Conservation (phyloP, 306 rosid genomes). For the Vachellia collinsii region DNA sequence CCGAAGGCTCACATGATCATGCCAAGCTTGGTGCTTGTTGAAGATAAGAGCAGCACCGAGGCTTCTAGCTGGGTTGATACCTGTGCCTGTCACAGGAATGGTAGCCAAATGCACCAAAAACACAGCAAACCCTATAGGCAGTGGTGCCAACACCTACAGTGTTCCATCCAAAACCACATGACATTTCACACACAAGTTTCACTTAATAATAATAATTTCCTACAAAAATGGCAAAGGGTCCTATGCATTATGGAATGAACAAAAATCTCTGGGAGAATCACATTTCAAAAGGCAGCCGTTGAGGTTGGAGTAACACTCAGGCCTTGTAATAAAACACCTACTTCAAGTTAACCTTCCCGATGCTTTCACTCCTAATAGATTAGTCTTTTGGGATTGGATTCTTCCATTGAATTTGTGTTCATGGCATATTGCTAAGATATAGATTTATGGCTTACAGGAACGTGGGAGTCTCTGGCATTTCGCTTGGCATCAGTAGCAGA, state of each 20-base stretch:
- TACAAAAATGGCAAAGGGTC: too few species aligned
- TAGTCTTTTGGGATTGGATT: too few species aligned
- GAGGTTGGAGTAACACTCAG: too few species aligned
- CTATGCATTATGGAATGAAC: too few species aligned
- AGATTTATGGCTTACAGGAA: slow-evolving; percentile 36
- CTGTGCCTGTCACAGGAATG: slow-evolving; percentile 48
- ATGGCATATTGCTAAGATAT: too few species aligned
- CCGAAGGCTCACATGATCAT: slow-evolving; percentile 39
- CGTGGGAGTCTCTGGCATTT: slow-evolving; percentile 47
- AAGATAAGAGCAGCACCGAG: slow-evolving; percentile 46
- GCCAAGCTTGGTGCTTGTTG: slow-evolving; percentile 43
- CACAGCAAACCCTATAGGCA: slow-evolving; percentile 51
- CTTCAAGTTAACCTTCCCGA: too few species aligned
- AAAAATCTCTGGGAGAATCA: too few species aligned
- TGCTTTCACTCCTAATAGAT: too few species aligned
- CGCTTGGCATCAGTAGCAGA: slow-evolving; percentile 52
- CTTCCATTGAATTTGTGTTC: too few species aligned
- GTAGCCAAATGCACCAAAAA: slow-evolving; percentile 52
- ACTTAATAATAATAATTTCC: neutral
- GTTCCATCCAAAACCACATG: neutral
- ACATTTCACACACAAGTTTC: neutral
- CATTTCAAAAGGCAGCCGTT: too few species aligned
- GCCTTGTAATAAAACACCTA: too few species aligned
- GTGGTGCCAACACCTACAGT: slow-evolving; percentile 43
- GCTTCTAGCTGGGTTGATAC: slow-evolving; percentile 49